Conservation (phyloP, 2,329 filamentous ascomycete species). For the Madurella mycetomatis region DNA sequence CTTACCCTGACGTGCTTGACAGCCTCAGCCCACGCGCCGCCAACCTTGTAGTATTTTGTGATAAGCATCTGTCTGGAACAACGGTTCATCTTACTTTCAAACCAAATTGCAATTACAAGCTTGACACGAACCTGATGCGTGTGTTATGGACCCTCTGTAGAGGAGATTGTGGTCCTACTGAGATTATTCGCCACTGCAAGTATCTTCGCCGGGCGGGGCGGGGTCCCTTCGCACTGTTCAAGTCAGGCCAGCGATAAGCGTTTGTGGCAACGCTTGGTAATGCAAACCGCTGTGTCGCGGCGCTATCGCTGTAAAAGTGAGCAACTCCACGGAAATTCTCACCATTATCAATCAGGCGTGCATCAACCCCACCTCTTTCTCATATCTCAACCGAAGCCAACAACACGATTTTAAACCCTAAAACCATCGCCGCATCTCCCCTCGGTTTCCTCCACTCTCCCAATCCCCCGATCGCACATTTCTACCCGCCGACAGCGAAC, state of each 20-base stretch:
- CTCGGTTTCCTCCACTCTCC: neutral
- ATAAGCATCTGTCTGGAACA: too few relatives aligned
- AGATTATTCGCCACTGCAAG: neutral
- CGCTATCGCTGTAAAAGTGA: slow-evolving; percentile 13
- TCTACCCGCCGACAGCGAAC: neutral
- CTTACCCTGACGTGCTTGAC: too few relatives aligned
- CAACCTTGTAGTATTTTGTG: too few relatives aligned
- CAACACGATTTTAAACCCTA: neutral
- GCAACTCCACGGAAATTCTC: slow-evolving; percentile 19
- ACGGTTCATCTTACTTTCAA: too few relatives aligned
- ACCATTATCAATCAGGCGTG: slow-evolving; percentile 15
- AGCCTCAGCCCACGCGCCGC: too few relatives aligned
- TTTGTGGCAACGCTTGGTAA: slow-evolving; percentile 21
- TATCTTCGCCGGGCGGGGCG: too few relatives aligned
- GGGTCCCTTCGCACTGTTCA: slow-evolving; percentile 6
- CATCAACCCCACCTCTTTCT: neutral
- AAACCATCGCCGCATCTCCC: neutral
- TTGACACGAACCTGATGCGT: too few relatives aligned
- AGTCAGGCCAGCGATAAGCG: neutral
- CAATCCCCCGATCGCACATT: neutral
- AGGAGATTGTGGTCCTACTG: too few relatives aligned
- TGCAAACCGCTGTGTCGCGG: slow-evolving; percentile 1
- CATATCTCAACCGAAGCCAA: neutral
- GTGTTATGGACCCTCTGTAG: too few relatives aligned
- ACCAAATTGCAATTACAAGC: too few relatives aligned